phyloP scores from a whole-genome alignment of 768 basidiomycete genomes.

The Coprinopsis sp. region DNA sequence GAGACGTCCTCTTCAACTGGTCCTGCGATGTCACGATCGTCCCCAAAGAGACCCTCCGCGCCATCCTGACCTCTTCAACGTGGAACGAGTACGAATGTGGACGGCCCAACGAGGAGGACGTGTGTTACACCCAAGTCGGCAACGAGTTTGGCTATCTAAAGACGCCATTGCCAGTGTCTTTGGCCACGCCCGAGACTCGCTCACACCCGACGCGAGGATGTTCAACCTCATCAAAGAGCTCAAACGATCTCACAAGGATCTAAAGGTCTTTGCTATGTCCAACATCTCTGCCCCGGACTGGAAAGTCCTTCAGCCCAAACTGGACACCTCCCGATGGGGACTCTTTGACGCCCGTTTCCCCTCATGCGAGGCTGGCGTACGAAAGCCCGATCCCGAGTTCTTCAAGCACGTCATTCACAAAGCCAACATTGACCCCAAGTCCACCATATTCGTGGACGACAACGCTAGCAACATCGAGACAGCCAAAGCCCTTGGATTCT shows the following conservation, averaged over 20 bases:
- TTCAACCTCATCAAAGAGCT: conserved; percentile 30
- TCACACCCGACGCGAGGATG: conserved; percentile 25
- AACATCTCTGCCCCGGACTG: conserved; percentile 39
- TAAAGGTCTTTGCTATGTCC: conserved; percentile 36
- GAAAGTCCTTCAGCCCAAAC: conserved; percentile 22
- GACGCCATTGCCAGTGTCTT: conserved; percentile 30
- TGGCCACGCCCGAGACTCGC: conserved; percentile 29
- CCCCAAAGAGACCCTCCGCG: conserved; percentile 22
- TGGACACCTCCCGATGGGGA: too few species aligned
- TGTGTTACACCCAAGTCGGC: conserved; percentile 27
- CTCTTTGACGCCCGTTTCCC: too few species aligned
- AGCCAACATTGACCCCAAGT: too few species aligned
- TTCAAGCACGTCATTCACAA: too few species aligned
- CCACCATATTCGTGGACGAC: too few species aligned
- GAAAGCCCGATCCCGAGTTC: too few species aligned
- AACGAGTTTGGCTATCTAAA: conserved; percentile 23
- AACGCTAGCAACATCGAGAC: too few species aligned
- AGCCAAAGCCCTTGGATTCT: too few species aligned
- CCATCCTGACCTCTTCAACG: conserved; percentile 17
- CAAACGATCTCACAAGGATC: conserved; percentile 16
- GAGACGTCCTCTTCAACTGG: conserved; percentile 39
- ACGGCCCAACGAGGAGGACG: conserved; percentile 23
- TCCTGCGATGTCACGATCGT: conserved; percentile 28
- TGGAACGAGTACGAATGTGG: conserved; percentile 39
- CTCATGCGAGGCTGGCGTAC: too few species aligned